Evolutionary conservation across 2,329 filamentous ascomycete genomes (phyloP).

Genomic region (Colletotrichum gloeosporioides): DNA sequence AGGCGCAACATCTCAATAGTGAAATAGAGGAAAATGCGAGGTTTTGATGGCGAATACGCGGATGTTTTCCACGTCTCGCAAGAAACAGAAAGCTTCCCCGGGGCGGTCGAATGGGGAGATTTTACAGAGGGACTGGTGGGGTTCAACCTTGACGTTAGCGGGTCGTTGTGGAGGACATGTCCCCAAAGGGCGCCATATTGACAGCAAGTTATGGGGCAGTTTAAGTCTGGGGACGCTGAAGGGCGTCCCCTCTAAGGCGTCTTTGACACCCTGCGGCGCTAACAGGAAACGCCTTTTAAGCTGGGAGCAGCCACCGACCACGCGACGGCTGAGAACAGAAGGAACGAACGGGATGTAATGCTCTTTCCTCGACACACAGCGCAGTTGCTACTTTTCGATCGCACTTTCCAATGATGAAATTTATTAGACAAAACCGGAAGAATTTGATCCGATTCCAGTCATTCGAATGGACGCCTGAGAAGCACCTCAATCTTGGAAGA

Average conservation of each 20-base stretch:
- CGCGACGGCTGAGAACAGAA: neutral
- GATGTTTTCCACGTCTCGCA: neutral
- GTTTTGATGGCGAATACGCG: neutral
- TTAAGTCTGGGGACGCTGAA: neutral
- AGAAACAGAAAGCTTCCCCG: neutral
- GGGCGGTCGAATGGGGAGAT: neutral
- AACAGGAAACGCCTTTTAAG: neutral
- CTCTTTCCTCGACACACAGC: neutral
- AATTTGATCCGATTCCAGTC: neutral
- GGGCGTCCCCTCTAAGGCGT: neutral
- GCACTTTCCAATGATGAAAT: neutral
- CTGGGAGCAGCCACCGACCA: neutral
- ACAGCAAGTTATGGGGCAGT: neutral
- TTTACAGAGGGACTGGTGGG: neutral
- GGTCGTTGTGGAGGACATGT: neutral
- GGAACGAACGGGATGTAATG: neutral
- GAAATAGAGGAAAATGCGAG: neutral
- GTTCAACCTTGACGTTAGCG: neutral
- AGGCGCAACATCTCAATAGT: neutral
- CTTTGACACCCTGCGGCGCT: conserved; percentile 5
- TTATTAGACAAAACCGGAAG: neutral
- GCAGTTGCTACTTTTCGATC: neutral
- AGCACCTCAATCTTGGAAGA: neutral
- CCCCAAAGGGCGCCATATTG: neutral
- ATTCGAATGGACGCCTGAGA: neutral